Base-by-base conservation (phyloP, 2,329 filamentous ascomycete species). In the Monosporascus sp. region DNA sequence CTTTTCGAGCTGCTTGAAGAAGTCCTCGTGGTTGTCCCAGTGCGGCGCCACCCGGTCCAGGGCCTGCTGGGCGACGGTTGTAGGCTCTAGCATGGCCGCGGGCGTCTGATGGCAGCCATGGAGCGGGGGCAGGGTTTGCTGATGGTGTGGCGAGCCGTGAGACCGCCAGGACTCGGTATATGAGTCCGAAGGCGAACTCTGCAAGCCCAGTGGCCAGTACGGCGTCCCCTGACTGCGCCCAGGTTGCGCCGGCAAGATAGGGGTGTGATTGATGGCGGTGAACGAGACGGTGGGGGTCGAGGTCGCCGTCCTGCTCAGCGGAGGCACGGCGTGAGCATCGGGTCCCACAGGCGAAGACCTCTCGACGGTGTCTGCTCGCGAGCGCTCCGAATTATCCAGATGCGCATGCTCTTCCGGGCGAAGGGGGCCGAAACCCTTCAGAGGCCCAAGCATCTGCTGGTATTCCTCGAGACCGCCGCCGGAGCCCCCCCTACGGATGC, bases 401-500 rank as follows among this genome's bases (percentile, higher is more conserved):
- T 57, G 62, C 18, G 65, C 63, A 3, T 68, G 65, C 6, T 71
- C 69, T 9, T 67, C 60, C 3, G 67, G 64, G 31, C 70, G 61
- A 9, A 77, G 72, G 31, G 66, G 65, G 38, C 75, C 74, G 45
- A 77, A 74, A 56, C 76, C 75, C 54, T 74, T 74, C 11, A 77
- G 68, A 53, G 67, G 68, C 38, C 59, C 62, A 1, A 62, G 61
- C 48, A 73, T 65, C 9, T 73, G 66, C 55, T 74, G 76, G 67
- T 79, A 85, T 59, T 83, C 79, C 56, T 81, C 79, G 3, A 82
- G 66, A 1, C 77, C 81, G 36, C 79, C 81, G 15, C 79, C 76
- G 3, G 57, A 56, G 6, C 71, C 74, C 2, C 72, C 73, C 48
- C 74, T 64, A 3, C 72, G 70, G n/a, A 79, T 65, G 36, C 71